A percentile compares a stretch with the other conserved stretches of the same genome.
phyloP scores from a whole-genome alignment of 148 eudicot species.

The Heliamphora exappendiculata region DNA sequence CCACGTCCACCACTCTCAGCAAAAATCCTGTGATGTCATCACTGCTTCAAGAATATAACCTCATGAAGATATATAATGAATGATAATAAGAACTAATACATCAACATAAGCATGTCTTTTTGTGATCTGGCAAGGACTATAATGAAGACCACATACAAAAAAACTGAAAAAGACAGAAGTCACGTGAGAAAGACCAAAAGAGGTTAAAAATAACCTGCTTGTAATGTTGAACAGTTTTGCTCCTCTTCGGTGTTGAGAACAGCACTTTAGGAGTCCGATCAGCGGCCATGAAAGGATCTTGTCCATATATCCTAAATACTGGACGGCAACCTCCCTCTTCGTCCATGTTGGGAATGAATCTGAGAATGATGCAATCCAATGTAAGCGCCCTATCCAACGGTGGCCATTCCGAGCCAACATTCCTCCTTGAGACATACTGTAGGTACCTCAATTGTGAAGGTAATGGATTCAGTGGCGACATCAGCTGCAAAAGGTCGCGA shows the following conservation, averaged over 20 bases:
- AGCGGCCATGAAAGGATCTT: slow-evolving; percentile 46
- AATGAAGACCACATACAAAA: not conserved
- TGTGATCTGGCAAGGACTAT: not conserved
- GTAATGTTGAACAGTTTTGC: slow-evolving; percentile 47
- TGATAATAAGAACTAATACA: not conserved
- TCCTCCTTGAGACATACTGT: slow-evolving; percentile 78
- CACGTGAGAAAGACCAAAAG: not conserved
- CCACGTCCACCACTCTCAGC: not conserved
- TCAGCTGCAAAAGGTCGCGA: slow-evolving; percentile 54
- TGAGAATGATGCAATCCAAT: slow-evolving; percentile 67
- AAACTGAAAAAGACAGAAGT: not conserved
- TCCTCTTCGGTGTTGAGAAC: slow-evolving; percentile 53
- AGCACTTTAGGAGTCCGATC: slow-evolving; percentile 54
- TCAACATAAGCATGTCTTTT: not conserved
- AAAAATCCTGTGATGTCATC: not conserved
- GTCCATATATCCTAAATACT: slow-evolving; percentile 67
- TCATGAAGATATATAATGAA: not conserved
- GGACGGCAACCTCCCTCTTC: slow-evolving; percentile 79
- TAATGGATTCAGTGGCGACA: slow-evolving; percentile 63
- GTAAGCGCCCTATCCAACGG: slow-evolving; percentile 57
- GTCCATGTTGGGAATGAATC: slow-evolving; percentile 69
- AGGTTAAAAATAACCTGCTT: slow-evolving; percentile 47
- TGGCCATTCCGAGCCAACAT: slow-evolving; percentile 67
- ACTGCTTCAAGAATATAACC: not conserved
- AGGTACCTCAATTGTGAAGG: slow-evolving; percentile 88